These are phyloP conservation scores for Teunomyces cretensis DNA, from an alignment of 805 yeast genomes.

Conservation along the genomic window DNA sequence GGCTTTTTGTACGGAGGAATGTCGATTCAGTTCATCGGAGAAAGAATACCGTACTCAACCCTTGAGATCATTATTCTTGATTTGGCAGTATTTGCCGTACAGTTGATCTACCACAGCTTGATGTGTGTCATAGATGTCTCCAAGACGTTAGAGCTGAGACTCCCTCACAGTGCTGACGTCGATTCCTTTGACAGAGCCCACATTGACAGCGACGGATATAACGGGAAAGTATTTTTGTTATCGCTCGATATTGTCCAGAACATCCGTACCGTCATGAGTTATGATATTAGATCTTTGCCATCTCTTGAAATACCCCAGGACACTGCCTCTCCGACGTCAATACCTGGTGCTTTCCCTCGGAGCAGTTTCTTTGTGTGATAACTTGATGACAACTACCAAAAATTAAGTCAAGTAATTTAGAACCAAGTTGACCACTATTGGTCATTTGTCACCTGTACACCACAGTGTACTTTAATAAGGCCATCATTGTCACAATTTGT, in stretches of 20 bases:
- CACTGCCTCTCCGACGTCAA: not conserved
- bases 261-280: constrained; percentile 7
- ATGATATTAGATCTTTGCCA: not conserved
- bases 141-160: constrained; percentile 19
- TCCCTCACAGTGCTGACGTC: not conserved
- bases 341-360: constrained; percentile 1
- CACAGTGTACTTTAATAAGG: too few relatives aligned
- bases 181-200: constrained; percentile 12
- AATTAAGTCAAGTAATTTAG: too few relatives aligned
- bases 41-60: constrained; percentile 26
- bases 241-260: constrained; percentile 23
- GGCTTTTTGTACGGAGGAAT: constrained; percentile 32
- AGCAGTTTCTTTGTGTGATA: not conserved
- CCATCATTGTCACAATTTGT: too few relatives aligned
- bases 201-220: constrained; percentile 35
- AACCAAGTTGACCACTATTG: too few relatives aligned
- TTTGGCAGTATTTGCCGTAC: constrained; percentile 22
- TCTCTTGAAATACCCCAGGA: not conserved
- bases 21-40: constrained; percentile 41
- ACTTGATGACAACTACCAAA: not conserved
- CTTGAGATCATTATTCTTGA: constrained; percentile 30
- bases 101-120: constrained; percentile 31
- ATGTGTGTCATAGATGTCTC: constrained; percentile 34
- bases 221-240: constrained; percentile 35
- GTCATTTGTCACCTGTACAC: too few relatives aligned